Percentiles rank a stretch among this genome's conserved stretches.
Evolutionary conservation across 108 stramenopile species (phyloP).

Genomic region (Schizochytrium sp.): DNA sequence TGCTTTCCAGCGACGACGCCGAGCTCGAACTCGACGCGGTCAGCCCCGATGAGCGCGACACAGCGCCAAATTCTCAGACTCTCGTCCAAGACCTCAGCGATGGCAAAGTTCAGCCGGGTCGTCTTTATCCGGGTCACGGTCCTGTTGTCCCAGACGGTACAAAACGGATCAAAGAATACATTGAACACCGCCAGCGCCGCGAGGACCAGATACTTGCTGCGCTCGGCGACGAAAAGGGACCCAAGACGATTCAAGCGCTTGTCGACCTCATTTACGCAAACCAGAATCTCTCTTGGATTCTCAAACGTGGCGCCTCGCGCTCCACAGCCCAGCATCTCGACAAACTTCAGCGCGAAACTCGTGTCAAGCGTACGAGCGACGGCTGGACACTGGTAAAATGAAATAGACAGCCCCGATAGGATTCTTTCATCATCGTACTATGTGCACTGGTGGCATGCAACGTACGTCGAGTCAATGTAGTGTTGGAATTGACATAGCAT

Average conservation of each 20-base stretch:
- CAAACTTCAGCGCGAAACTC: background rate
- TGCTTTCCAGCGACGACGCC: background rate
- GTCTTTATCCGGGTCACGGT: slow-evolving; percentile 1
- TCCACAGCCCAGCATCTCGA: background rate
- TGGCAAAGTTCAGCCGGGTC: background rate
- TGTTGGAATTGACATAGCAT: too few relatives aligned
- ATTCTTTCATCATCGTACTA: too few relatives aligned
- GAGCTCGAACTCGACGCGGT: background rate
- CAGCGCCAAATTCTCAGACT: too few relatives aligned
- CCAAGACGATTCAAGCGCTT: background rate
- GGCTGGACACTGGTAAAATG: too few relatives aligned
- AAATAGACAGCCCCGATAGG: too few relatives aligned
- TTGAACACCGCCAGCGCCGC: background rate
- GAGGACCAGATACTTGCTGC: background rate
- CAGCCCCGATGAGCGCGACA: too few relatives aligned
- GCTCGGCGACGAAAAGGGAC: background rate
- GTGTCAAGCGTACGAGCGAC: background rate
- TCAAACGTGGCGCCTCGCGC: background rate
- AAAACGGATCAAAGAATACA: background rate
- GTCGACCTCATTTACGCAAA: background rate
- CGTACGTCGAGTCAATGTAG: too few relatives aligned
- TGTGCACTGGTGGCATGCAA: too few relatives aligned
- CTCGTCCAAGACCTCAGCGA: too few relatives aligned
- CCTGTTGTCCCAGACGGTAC: background rate
- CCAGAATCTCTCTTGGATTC: background rate